Evolutionary conservation across 2,329 filamentous ascomycete species (phyloP).

Genomic region (Penicillium sclerotiorum): DNA sequence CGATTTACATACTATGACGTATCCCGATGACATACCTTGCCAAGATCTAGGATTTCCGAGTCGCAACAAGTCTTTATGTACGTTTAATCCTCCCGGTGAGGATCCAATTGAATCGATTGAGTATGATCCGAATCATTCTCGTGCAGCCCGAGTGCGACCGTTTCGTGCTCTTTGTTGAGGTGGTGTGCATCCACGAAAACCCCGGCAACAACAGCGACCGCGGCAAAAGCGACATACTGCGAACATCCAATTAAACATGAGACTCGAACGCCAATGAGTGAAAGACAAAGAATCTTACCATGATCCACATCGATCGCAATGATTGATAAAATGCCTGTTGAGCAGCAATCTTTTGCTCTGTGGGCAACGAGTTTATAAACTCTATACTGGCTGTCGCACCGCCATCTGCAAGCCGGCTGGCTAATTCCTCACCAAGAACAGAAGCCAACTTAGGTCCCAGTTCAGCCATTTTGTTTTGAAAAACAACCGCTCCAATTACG

Average conservation of each 20-base stretch:
- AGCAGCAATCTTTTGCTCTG: background rate
- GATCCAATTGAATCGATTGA: background rate
- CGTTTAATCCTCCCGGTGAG: background rate
- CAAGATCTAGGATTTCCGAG: background rate
- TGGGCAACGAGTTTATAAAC: conserved; percentile 3
- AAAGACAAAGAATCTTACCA: background rate
- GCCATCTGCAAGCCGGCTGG: conserved; percentile 7
- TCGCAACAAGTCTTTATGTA: background rate
- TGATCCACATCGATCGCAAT: conserved; percentile 9
- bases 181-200: conserved; percentile 2
- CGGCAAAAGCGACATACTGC: conserved; percentile 10
- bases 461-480: conserved; percentile 39
- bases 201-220: conserved; percentile 2
- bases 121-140: background rate
- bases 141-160: background rate
- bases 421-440: conserved; percentile 17
- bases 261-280: background rate
- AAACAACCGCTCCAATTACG: conserved; percentile 54
- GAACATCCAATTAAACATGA: background rate
- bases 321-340: conserved; percentile 6
- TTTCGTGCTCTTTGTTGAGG: conserved; percentile 2
- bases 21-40: conserved; percentile 12
- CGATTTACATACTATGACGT: conserved; percentile 20
- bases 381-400: conserved; percentile 7
- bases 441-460: conserved; percentile 11